Percentiles rank a stretch among this genome's conserved stretches.
Conservation (phyloP, 208 protist genomes). For the Acanthamoeba sp. region DNA sequence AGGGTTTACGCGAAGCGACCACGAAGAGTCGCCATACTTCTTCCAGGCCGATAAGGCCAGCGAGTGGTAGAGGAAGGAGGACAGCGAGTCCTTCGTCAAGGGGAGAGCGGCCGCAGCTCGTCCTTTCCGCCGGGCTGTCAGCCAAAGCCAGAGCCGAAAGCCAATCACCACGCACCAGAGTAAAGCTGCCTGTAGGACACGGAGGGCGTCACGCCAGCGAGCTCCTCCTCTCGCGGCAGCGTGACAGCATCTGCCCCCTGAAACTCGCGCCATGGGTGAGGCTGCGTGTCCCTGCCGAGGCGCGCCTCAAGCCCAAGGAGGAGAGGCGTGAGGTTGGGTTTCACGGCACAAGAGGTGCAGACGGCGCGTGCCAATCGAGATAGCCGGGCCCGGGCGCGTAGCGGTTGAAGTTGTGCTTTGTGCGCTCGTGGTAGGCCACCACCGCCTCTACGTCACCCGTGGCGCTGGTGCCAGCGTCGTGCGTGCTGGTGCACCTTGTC, state of each 20-base stretch:
- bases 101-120: not conserved
- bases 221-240: not conserved
- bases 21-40: slow-evolving; percentile 18
- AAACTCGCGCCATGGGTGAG: slow-evolving; percentile 1
- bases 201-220: not conserved
- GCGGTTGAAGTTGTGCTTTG: slow-evolving; percentile 61
- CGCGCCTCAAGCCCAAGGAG: too few species aligned
- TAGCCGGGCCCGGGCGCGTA: slow-evolving; percentile 38
- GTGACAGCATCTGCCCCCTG: not conserved
- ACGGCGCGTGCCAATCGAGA: slow-evolving; percentile 19
- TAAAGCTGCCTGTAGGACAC: slow-evolving; percentile 13
- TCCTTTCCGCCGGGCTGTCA: too few species aligned
- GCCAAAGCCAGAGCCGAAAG: too few species aligned
- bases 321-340: too few species aligned
- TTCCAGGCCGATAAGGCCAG: slow-evolving; percentile 63
- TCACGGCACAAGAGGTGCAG: not conserved
- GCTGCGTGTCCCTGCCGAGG: slow-evolving; percentile 3
- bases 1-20: slow-evolving; percentile 57
- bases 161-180: not conserved
- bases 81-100: not conserved
- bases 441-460: not conserved
- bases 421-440: slow-evolving; percentile 57
- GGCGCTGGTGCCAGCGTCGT: too few species aligned
- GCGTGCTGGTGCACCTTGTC: too few species aligned
- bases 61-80: slow-evolving; percentile 67